Evolutionary conservation across 2,329 filamentous ascomycete species (phyloP).

Genomic region (Tolypocladium nubicola): DNA sequence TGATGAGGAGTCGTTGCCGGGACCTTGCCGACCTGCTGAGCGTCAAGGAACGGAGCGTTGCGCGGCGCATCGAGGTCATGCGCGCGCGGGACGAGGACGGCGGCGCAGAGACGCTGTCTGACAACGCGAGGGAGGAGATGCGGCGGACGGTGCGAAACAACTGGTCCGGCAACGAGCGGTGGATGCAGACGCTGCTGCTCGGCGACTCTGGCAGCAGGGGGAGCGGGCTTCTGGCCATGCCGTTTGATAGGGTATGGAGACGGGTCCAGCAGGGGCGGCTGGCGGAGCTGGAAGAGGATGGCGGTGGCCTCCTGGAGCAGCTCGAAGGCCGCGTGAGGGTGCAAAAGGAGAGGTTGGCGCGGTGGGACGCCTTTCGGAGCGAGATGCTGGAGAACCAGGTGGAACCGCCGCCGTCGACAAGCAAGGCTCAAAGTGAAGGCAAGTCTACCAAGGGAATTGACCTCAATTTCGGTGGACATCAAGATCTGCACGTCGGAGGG

Average conservation of each 20-base stretch:
- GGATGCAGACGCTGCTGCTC: constrained; percentile 60
- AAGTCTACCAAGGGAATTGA: constrained; percentile 31
- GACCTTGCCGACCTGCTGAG: constrained; percentile 57
- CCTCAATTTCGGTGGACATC: constrained; percentile 44
- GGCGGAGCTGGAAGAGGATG: constrained; percentile 42
- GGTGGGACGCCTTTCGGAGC: constrained; percentile 61
- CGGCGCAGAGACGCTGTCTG: constrained; percentile 22
- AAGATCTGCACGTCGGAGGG: constrained; percentile 32
- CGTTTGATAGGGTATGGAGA: constrained; percentile 64
- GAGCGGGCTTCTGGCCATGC: constrained; percentile 53
- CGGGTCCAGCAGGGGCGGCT: constrained; percentile 50
- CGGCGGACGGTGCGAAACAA: constrained; percentile 56
- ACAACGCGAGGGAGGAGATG: constrained; percentile 36
- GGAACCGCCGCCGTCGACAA: constrained; percentile 10
- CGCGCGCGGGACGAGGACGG: constrained; percentile 16
- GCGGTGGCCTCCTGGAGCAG: constrained; percentile 52
- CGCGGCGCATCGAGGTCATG: constrained; percentile 38
- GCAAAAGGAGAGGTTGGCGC: constrained; percentile 58
- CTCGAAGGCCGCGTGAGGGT: constrained; percentile 56
- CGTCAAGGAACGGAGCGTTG: constrained; percentile 49
- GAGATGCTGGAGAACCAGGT: constrained; percentile 28
- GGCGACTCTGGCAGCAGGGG: constrained; percentile 48
- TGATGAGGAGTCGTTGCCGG: constrained; percentile 44
- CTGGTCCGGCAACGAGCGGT: constrained; percentile 69
- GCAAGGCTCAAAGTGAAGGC: constrained; percentile 9